Base-by-base conservation (phyloP, 139 green algal genomes). In the Auxenochlorella pyrenoidosa region DNA sequence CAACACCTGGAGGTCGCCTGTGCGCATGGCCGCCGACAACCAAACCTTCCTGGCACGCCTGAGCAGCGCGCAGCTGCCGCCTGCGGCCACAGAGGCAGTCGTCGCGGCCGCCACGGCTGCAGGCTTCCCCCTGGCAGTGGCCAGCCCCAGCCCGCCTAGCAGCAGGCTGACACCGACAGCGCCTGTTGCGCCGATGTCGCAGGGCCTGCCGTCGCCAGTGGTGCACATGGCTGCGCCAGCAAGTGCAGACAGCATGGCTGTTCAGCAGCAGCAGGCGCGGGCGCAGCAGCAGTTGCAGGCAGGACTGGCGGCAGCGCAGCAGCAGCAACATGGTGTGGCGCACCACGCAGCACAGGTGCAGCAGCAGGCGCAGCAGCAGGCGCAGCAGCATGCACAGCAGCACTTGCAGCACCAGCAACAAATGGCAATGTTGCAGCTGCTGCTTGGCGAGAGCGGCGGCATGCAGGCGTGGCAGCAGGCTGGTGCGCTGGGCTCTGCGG, bases 11-110 rank as follows among this genome's bases (percentile, higher is more conserved):
- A 32, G 65, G 32, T 86, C 75, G 18, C 84, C 85, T 4, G 68
- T 84, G 63, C 79, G 89, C 84, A 88, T 88, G 85, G 70, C 85
- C 2, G 79, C 84, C 3, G 89, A 92, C 59, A 90, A 90, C 76
- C 79, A 87, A 34, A 26, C 79, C 38, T 92, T 90, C 82, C 81
- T 87, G 80, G 65, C 79, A 5, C 80, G 75, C 8, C 87, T 84
- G n/a, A 51, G 82, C 82, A 85, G 63, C 80, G 41, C 68, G n/a
- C 80, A 76, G 80, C 80, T 85, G 80, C 63, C 80, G 40, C 60
- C 63, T 4, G 80, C 80, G 5, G 63, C 80, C 80, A 85, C 63
- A 10, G 80, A 85, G 32, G 80, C 80, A 5, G 66, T 85, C 12
- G 63, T 85, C 40, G 28, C 80, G 21, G 82, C 82, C 0, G 82